Percentiles rank a stretch among this genome's conserved stretches.
Conservation (phyloP, 176 grass and related monocot genomes). For the Rhipidocladum racemiflorum region DNA sequence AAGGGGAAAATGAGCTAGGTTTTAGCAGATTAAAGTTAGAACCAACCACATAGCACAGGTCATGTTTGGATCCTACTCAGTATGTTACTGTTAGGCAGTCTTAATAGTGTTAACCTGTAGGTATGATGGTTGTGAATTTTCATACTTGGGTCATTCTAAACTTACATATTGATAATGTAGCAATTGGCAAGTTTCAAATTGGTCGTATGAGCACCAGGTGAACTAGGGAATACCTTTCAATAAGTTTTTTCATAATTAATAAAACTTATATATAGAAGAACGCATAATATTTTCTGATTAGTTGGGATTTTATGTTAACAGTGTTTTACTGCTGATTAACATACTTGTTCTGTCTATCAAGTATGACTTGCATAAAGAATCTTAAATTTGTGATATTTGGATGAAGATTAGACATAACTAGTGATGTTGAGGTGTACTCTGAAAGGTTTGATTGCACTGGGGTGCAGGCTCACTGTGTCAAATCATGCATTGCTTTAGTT, state of each 20-base stretch:
- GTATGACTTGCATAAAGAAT: not conserved
- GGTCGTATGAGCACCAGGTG: not conserved
- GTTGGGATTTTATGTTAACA: not conserved
- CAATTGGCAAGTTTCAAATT: not conserved
- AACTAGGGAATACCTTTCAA: not conserved
- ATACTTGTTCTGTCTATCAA: not conserved
- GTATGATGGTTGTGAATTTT: not conserved
- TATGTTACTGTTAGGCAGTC: not conserved
- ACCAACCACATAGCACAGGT: not conserved
- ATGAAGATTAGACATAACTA: not conserved
- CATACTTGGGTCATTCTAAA: not conserved
- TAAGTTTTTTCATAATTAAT: not conserved
- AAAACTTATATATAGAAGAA: not conserved
- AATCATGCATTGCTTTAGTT: not conserved
- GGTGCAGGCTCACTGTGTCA: not conserved
- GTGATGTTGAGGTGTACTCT: not conserved
- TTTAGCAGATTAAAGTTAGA: not conserved
- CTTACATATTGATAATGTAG: not conserved
- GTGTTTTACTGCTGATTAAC: not conserved
- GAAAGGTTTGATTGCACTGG: not conserved
- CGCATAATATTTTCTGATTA: not conserved
- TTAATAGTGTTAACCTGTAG: not conserved
- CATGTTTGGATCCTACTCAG: not conserved
- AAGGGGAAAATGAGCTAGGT: not conserved
- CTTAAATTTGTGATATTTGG: not conserved